Evolutionary conservation across 148 eudicot species (phyloP), one percentile per base, ranked within the genome.

Genomic region (Dysphania ambrosioides): DNA sequence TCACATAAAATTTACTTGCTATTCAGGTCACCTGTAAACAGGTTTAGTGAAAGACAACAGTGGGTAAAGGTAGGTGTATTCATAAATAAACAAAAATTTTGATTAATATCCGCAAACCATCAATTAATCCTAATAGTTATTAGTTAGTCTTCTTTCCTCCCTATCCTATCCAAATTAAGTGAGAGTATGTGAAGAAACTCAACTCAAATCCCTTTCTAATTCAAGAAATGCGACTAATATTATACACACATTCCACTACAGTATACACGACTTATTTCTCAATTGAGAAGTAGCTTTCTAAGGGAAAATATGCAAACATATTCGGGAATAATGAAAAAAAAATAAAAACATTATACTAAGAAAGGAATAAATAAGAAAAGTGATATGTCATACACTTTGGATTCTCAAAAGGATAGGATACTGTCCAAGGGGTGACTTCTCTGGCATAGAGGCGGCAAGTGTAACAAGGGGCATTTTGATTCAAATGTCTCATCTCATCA

Each of bases 381-480:
- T 53, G 65, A 35, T 47, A 24, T 55, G 30, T 38, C 32, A 63
- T 64, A 15, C 58, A 29, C 16, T 57, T 71, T 18, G 73, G 41
- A 40, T 35, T 36, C 15, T 61, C 49, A 31, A 24, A 71, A 77
- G 27, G 34, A 24, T 47, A 47, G 49, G 79, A 70, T 63, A 47
- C 5, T 18, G 69, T 77, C 78, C 60, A 68, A 55, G 42, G 66
- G 70, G 78, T 79, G 82, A 57, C 75, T 74, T 75, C 66, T 74
- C 49, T 56, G 75, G 42, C 29, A 19, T 31, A 63, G 75, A 75
- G 82, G 36, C 72, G 66, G 42, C 21, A 70, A 62, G 38, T 10
- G 26, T 29, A 42, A 16, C 32, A 63, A 77, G 62, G 66, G 82
- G 15, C 78, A 68, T n/a, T 79, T 69, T 61, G 38, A 61, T 51